These are phyloP conservation scores for Pleurotus giganteus DNA, from an alignment of 768 basidiomycete genomes.

Conservation along the genomic window DNA sequence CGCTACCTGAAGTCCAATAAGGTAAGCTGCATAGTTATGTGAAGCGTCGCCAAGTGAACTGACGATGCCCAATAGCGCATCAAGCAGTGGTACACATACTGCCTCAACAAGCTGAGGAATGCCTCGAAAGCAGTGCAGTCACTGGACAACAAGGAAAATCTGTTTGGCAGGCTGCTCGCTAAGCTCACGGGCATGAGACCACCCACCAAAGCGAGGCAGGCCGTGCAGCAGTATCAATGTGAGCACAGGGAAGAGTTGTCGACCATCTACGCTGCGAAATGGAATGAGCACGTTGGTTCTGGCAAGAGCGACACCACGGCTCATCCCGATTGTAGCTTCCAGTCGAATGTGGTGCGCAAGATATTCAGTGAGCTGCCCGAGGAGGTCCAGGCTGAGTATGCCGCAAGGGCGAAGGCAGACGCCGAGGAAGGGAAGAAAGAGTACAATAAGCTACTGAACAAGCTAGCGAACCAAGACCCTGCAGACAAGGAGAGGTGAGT, in stretches of 20 bases:
- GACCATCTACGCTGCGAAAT: not conserved
- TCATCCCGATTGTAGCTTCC: not conserved
- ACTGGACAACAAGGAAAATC: not conserved
- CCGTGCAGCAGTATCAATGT: not conserved
- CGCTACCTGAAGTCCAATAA: not conserved
- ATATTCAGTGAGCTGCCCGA: not conserved
- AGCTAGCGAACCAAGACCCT: not conserved
- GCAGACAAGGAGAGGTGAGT: not conserved
- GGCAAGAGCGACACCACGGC: not conserved
- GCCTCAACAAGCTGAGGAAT: not conserved
- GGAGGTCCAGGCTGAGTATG: not conserved
- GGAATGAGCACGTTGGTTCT: not conserved
- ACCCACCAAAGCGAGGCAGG: not conserved
- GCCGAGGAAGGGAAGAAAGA: not conserved
- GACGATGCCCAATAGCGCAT: not conserved
- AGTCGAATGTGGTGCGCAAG: not conserved
- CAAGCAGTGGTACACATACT: not conserved
- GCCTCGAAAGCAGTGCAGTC: not conserved
- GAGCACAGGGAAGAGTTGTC: not conserved
- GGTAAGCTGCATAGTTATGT: not conserved
- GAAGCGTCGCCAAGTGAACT: not conserved
- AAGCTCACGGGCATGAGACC: not conserved
- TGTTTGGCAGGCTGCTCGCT: not conserved
- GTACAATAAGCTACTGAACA: not conserved
- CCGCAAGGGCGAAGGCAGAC: not conserved